Percentiles rank a stretch among this genome's conserved stretches.
phyloP scores from a whole-genome alignment of 2,329 filamentous ascomycete genomes.

The Fusarium clavum region DNA sequence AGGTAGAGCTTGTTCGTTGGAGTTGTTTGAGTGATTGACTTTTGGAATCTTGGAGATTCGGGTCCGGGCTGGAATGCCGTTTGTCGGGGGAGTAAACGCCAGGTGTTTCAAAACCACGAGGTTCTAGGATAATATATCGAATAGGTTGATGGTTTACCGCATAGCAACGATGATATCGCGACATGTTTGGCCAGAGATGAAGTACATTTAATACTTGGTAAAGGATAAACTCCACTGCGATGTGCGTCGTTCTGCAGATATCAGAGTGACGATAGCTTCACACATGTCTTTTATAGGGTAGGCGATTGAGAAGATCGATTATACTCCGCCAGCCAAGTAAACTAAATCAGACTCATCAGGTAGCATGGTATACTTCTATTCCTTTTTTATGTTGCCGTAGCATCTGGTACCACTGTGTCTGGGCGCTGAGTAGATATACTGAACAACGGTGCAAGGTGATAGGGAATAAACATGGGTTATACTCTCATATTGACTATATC shows the following conservation, averaged over 20 bases:
- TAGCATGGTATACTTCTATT: neutral
- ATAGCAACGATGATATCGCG: no score
- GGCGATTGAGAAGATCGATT: no score
- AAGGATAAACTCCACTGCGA: no score
- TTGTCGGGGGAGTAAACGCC: neutral
- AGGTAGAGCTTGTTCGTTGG: constrained; percentile 1
- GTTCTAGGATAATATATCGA: neutral
- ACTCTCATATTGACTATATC: constrained; percentile 25
- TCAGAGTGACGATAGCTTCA: constrained; percentile 8
- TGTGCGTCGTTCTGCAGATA: neutral
- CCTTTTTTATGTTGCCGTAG: neutral
- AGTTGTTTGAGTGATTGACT: constrained; percentile 16
- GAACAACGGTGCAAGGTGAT: neutral
- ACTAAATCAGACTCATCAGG: neutral
- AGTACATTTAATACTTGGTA: neutral
- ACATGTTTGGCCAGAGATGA: neutral
- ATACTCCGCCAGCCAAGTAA: neutral
- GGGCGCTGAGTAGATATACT: neutral
- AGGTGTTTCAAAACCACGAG: neutral
- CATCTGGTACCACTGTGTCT: neutral
- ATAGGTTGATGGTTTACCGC: neutral
- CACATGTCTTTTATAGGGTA: neutral
- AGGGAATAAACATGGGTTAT: neutral
- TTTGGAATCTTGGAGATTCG: neutral
- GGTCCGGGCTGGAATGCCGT: neutral